These are phyloP conservation scores for Mycena albidolilacea DNA, from an alignment of 768 basidiomycete species.

Conservation along the genomic window DNA sequence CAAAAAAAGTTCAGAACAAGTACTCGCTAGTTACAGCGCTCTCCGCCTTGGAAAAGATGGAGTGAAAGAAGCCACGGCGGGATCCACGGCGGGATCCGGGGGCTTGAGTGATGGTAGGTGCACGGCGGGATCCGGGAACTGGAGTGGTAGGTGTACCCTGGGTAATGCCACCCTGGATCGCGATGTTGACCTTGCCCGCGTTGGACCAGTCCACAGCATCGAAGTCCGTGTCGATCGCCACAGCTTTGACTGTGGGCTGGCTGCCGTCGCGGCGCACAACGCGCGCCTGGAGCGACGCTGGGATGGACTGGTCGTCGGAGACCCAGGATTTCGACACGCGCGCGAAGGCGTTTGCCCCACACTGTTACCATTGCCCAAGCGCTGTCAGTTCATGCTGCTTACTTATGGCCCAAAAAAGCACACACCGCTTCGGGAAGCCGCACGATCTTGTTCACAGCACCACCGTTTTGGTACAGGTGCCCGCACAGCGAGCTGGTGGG, in stretches of 20 bases:
- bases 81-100: no score
- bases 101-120: no score
- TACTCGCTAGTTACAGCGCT: neutral
- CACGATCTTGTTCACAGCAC: conserved; percentile 52
- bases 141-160: neutral
- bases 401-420: neutral
- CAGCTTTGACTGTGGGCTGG: conserved; percentile 22
- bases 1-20: no score
- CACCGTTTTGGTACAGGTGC: conserved; percentile 48
- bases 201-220: conserved; percentile 18
- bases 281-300: conserved; percentile 10
- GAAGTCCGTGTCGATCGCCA: conserved; percentile 32
- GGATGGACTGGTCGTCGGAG: conserved; percentile 33
- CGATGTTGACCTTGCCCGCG: neutral
- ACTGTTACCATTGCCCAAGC: conserved; percentile 2
- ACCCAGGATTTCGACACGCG: conserved; percentile 30
- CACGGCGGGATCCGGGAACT: neutral
- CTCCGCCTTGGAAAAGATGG: no score
- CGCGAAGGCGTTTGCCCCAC: conserved; percentile 32
- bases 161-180: neutral
- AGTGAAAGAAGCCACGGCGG: no score
- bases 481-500: conserved; percentile 42
- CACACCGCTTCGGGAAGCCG: conserved; percentile 52
- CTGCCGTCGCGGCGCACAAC: conserved; percentile 18
- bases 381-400: neutral